phyloP scores from a whole-genome alignment of 2,329 filamentous ascomycete genomes.

The Aspergillus quadricinctus region DNA sequence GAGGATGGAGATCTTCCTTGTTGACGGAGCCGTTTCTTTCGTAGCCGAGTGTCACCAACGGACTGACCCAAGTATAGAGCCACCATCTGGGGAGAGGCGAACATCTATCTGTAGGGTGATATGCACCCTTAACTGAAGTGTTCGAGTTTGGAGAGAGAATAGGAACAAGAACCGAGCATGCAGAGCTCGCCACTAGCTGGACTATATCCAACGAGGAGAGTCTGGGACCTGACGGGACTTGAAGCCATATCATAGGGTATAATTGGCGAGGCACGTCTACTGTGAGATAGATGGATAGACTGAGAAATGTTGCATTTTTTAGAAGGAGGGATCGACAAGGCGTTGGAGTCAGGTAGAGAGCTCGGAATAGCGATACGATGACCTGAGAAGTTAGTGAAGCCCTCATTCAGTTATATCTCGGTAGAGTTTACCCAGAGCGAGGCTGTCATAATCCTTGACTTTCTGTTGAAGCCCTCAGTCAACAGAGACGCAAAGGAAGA shows the following conservation, averaged over 20 bases:
- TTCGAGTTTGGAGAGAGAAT: neutral
- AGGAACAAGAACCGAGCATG: conserved; percentile 4
- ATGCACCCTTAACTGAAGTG: neutral
- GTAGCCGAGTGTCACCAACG: conserved; percentile 4
- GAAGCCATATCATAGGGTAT: conserved; percentile 7
- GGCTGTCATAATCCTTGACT: neutral
- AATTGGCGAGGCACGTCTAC: conserved; percentile 2
- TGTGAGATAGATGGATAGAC: conserved; percentile 4
- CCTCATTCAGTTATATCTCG: neutral
- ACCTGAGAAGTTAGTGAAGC: neutral
- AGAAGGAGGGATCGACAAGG: neutral
- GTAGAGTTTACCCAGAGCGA: neutral
- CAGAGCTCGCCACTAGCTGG: neutral
- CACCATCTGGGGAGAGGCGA: conserved; percentile 10
- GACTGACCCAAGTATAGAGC: conserved; percentile 9
- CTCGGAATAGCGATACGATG: conserved; percentile 1
- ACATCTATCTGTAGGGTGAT: conserved; percentile 3
- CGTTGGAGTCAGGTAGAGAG: neutral
- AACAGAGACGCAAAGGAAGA: neutral
- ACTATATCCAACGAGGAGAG: neutral
- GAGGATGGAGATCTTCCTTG: neutral
- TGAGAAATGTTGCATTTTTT: neutral
- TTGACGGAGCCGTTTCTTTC: neutral
- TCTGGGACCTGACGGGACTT: neutral
- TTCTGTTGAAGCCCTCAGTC: neutral